These are phyloP conservation scores for Leptographium wingfieldii DNA, from an alignment of 2,329 filamentous ascomycete genomes.

Conservation along the genomic window DNA sequence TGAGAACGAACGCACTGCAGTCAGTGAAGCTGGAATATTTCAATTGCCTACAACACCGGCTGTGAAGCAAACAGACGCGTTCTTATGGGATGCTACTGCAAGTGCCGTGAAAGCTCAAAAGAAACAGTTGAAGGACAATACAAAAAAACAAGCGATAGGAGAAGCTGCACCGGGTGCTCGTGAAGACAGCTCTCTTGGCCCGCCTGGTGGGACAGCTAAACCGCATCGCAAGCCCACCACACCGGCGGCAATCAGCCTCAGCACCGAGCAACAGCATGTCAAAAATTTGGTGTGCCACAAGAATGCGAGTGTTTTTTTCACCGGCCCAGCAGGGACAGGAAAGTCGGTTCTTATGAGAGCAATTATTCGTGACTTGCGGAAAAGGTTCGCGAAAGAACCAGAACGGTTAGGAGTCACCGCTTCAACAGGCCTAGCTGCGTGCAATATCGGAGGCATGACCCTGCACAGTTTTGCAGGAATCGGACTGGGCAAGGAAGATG, in stretches of 20 bases:
- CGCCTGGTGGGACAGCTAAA: neutral
- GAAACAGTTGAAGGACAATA: conserved; percentile 56
- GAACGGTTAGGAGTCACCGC: conserved; percentile 88
- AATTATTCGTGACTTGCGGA: conserved; percentile 70
- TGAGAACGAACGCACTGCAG: conserved; percentile 22
- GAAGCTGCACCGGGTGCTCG: conserved; percentile 24
- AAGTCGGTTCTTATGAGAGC: conserved; percentile 93
- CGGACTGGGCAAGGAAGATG: conserved; percentile 83
- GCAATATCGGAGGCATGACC: conserved; percentile 92
- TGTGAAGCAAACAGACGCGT: conserved; percentile 19
- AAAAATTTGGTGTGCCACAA: conserved; percentile 69
- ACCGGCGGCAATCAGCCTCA: conserved; percentile 55
- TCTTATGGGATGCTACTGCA: conserved; percentile 60
- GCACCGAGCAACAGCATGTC: conserved; percentile 75
- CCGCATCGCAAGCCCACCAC: conserved; percentile 17
- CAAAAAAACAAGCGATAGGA: conserved; percentile 31
- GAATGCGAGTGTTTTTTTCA: conserved; percentile 90
- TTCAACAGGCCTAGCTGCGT: conserved; percentile 89
- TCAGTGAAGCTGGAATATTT: neutral
- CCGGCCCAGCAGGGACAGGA: conserved; percentile 88
- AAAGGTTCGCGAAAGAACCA: conserved; percentile 62
- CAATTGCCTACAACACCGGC: conserved; percentile 20
- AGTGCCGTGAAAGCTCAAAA: conserved; percentile 68
- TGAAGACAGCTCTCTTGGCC: neutral
- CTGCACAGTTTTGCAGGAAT: conserved; percentile 94